Conservation (phyloP, 768 basidiomycete species). For the Lactarius quietus region DNA sequence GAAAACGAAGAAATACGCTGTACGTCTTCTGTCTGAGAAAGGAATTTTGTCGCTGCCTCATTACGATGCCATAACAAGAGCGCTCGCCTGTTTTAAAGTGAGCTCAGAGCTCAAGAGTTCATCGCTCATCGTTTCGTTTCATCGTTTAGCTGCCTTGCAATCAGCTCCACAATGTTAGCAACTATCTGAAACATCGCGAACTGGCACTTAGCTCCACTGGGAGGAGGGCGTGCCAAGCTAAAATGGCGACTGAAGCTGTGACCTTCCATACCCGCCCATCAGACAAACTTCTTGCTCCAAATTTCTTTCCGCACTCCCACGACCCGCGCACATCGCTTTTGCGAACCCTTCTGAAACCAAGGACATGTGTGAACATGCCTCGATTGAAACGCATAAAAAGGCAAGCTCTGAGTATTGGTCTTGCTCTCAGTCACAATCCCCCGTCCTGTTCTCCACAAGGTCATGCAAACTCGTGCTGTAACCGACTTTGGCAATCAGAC, state of each 20-base stretch:
- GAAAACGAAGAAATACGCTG: not conserved
- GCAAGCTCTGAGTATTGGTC: not conserved
- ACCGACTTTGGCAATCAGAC: not conserved
- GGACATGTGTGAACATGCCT: not conserved
- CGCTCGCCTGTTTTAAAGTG: not conserved
- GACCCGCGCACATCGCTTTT: not conserved
- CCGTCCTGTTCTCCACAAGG: not conserved
- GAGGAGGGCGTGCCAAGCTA: not conserved
- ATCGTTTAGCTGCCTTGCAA: not conserved
- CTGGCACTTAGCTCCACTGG: not conserved
- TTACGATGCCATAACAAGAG: not conserved
- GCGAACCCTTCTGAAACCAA: not conserved
- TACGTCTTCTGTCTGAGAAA: not conserved
- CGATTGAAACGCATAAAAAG: not conserved
- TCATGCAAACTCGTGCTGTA: not conserved
- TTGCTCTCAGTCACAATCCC: not conserved
- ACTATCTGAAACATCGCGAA: not conserved
- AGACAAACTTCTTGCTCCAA: not conserved
- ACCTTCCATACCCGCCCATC: not conserved
- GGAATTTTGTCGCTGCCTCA: not conserved
- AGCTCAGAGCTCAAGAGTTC: not conserved
- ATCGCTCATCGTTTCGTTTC: not conserved
- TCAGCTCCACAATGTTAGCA: not conserved
- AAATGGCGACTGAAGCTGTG: not conserved
- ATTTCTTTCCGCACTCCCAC: not conserved